Evolutionary conservation across 148 eudicot species (phyloP), one percentile per base, ranked within the genome.

Genomic region (Agrostemma githago): DNA sequence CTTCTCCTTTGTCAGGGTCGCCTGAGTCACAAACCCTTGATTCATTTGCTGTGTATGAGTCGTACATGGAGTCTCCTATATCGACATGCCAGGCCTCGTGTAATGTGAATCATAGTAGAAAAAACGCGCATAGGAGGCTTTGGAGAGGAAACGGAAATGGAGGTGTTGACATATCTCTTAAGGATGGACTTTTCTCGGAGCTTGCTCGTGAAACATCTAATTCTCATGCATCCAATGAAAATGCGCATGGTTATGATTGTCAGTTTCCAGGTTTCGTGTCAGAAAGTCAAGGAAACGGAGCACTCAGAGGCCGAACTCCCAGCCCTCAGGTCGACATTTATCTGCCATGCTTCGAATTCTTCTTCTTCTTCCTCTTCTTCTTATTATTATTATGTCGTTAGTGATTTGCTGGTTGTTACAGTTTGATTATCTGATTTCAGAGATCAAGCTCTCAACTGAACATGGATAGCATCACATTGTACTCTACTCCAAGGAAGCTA

Each of bases 111-210:
- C 74, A 58, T 72, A 74, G 80, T 43, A 57, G 74, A 53, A 88
- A 84, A 81, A 88, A 83, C 74, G 77, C 82, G 59, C 86, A 86
- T 54, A 74, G 96, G 62, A 92, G 84, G 75, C 89, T 86, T 34
- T 87, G 97, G 98, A 83, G 74, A 77, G 90, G 84, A 70, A 92
- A 90, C 77, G 88, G 92, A 63, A 92, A 90, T 79, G 88, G 92
- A 60, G 83, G 83, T 59, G 84, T 87, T 60, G 86, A 94, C 71
- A 78, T 89, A 26, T 91, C 98, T 77, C 87, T 92, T 2, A 87
- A 90, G 78, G 96, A 89, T 77, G 96, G 97, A 5, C 76, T 90
- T 46, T 90, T 83, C 77, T 90, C 96, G 8, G 92, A 86, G 78
- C 66, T 77, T 63, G 78, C 79, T 70, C 77, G 51, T 66, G 84